phyloP scores from a whole-genome alignment of 805 yeast genomes.

The Cyberlindnera subsufficiens region DNA sequence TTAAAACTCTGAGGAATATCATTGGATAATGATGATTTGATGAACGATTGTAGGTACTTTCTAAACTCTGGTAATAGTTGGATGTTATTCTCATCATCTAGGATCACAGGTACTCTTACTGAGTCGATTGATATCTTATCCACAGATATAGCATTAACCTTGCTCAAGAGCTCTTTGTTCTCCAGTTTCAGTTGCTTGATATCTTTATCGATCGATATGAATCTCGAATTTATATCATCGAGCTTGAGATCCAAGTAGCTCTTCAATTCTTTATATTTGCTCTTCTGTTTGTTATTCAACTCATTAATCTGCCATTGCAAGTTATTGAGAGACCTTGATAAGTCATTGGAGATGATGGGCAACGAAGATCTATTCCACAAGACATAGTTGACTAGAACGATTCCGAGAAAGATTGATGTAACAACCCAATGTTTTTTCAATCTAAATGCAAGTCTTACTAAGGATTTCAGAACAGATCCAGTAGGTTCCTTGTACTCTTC shows the following conservation, averaged over 20 bases:
- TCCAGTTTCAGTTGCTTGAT: constrained; percentile 2
- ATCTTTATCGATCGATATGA: constrained; percentile 8
- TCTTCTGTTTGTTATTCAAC: constrained; percentile 14
- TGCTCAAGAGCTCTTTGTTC: constrained; percentile 6
- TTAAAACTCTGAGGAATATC: constrained; percentile 5
- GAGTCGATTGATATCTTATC: constrained; percentile 3
- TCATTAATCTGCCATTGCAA: constrained; percentile 23
- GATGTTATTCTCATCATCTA: constrained; percentile 14
- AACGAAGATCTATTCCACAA: not conserved
- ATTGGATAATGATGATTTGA: constrained; percentile 5
- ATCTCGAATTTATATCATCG: constrained; percentile 10
- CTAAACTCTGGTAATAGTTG: constrained; percentile 21
- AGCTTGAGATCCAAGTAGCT: constrained; percentile 16
- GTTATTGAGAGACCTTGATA: constrained; percentile 15
- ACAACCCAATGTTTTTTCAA: not conserved
- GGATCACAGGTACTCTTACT: constrained; percentile 14
- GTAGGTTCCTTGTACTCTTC: not conserved
- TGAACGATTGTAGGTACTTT: constrained; percentile 8
- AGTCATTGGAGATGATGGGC: constrained; percentile 15
- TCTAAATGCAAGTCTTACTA: constrained; percentile 1
- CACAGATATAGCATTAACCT: constrained; percentile 8
- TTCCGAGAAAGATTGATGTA: too few relatives aligned
- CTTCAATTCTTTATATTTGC: constrained; percentile 14
- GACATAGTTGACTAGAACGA: not conserved
- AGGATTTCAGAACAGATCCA: not conserved